Percentiles rank a stretch among this genome's conserved stretches.
These are phyloP conservation scores for Saturnispora quitensis DNA, from an alignment of 805 yeast species.

Conservation along the genomic window DNA sequence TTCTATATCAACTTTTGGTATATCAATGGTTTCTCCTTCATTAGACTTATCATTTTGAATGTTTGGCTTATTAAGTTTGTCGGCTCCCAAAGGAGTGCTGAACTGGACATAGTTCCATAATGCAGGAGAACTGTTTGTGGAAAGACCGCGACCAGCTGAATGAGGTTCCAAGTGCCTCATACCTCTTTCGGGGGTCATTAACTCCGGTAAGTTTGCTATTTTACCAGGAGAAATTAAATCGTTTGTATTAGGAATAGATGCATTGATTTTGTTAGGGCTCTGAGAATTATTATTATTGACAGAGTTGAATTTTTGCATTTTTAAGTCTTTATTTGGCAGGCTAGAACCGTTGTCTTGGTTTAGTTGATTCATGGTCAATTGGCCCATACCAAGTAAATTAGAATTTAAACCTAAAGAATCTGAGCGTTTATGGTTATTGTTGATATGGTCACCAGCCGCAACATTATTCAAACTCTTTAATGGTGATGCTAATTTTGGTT, in stretches of 20 bases:
- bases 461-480: background rate
- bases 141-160: slow-evolving; percentile 31
- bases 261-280: slow-evolving; percentile 1
- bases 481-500: background rate
- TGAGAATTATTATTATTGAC: background rate
- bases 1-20: slow-evolving; percentile 20
- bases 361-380: background rate
- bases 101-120: slow-evolving; percentile 90
- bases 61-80: background rate
- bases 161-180: slow-evolving; percentile 21
- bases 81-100: slow-evolving; percentile 28
- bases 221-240: slow-evolving; percentile 26
- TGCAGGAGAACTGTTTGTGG: slow-evolving; percentile 70
- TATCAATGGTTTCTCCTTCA: background rate
- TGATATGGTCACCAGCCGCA: background rate
- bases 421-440: background rate
- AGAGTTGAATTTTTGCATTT: background rate
- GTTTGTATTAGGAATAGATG: background rate
- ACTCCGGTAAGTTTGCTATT: slow-evolving; percentile 42
- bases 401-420: background rate
- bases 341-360: background rate
- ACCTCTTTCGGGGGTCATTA: slow-evolving; percentile 58
- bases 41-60: background rate
- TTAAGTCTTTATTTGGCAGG: background rate
- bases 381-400: slow-evolving; percentile 1